These are phyloP conservation scores for Pleodorina starrii DNA, from an alignment of 139 green algal genomes.

Conservation along the genomic window DNA sequence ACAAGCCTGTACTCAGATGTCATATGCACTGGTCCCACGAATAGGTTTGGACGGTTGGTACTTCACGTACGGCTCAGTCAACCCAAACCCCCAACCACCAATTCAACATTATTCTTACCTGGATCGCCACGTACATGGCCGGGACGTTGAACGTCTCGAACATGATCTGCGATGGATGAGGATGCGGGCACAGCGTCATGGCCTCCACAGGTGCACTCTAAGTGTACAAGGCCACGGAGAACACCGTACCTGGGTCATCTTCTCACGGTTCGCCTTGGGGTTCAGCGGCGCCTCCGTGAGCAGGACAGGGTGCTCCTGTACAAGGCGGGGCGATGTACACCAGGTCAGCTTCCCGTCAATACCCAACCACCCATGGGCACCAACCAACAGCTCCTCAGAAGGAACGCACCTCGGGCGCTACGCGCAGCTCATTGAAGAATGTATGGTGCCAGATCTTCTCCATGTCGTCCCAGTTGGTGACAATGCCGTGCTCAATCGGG, in stretches of 20 bases:
- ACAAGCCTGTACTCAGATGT: too few species aligned
- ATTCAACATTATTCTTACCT: slow-evolving; percentile 64
- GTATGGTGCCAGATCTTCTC: slow-evolving; percentile 99
- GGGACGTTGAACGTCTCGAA: slow-evolving; percentile 98
- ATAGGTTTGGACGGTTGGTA: too few species aligned
- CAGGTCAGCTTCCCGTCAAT: too few species aligned
- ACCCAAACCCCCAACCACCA: neutral
- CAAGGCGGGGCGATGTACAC: too few species aligned
- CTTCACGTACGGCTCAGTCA: too few species aligned
- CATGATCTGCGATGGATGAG: slow-evolving; percentile 91
- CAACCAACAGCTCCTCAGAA: too few species aligned
- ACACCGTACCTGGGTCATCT: slow-evolving; percentile 83
- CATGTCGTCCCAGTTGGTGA: slow-evolving; percentile 99
- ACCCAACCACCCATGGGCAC: too few species aligned
- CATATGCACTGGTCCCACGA: too few species aligned
- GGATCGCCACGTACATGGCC: slow-evolving; percentile 88
- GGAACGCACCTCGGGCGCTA: slow-evolving; percentile 88
- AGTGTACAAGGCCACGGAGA: too few species aligned
- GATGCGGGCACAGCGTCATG: too few species aligned
- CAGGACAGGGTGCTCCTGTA: slow-evolving; percentile 97
- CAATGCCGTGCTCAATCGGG: slow-evolving; percentile 97
- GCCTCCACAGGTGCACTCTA: too few species aligned
- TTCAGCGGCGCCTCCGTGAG: slow-evolving; percentile 99
- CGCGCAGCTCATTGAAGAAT: slow-evolving; percentile 99
- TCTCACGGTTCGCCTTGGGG: slow-evolving; percentile 97